Evolutionary conservation across 805 yeast species (phyloP).

Genomic region (Wickerhamiella occidentalis): DNA sequence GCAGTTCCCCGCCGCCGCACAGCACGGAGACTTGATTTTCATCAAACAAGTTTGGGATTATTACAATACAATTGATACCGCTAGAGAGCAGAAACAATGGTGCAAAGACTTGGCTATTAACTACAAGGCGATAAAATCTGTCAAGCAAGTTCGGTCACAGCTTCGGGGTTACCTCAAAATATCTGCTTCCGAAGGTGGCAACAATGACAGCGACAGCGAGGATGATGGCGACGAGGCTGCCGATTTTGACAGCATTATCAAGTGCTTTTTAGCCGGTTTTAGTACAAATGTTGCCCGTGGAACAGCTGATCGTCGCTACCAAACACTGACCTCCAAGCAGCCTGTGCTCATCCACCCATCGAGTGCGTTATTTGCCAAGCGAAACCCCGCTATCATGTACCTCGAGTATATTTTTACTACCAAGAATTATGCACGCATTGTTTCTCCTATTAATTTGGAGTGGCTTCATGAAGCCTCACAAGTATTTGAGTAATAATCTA

Average conservation of each 20-base stretch:
- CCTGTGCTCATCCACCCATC: slow-evolving; percentile 83
- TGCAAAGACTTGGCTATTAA: slow-evolving; percentile 68
- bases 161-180: slow-evolving; percentile 51
- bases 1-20: slow-evolving; percentile 56
- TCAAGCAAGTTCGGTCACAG: slow-evolving; percentile 61
- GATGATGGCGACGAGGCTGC: slow-evolving; percentile 27
- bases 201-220: slow-evolving; percentile 25
- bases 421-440: slow-evolving; percentile 83
- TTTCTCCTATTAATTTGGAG: slow-evolving; percentile 63
- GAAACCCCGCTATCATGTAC: slow-evolving; percentile 81
- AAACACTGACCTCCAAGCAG: slow-evolving; percentile 71
- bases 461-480: slow-evolving; percentile 42
- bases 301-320: slow-evolving; percentile 83
- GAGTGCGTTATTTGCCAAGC: slow-evolving; percentile 69
- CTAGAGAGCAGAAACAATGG: slow-evolving; percentile 64
- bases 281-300: slow-evolving; percentile 87
- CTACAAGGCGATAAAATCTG: slow-evolving; percentile 69
- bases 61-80: slow-evolving; percentile 34
- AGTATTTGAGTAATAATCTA: not conserved
- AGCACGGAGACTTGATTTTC: slow-evolving; percentile 73
- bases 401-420: slow-evolving; percentile 88
- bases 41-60: slow-evolving; percentile 64
- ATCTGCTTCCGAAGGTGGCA: slow-evolving; percentile 26
- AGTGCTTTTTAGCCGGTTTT: slow-evolving; percentile 73
- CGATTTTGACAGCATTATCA: slow-evolving; percentile 36